Base-by-base conservation (phyloP, 352 stramenopile genomes). In the Pythium periplocum region DNA sequence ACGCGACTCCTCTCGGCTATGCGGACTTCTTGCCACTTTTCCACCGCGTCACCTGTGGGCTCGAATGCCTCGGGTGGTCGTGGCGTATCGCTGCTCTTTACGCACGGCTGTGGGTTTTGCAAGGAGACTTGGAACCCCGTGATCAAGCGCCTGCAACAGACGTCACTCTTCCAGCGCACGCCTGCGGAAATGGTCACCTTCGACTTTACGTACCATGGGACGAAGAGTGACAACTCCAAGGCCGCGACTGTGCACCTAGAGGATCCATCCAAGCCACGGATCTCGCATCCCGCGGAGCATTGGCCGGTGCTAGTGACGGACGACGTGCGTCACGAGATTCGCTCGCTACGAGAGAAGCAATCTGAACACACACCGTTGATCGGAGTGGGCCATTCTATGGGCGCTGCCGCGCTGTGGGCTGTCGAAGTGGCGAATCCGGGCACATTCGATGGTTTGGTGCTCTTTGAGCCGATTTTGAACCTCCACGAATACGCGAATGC, bases 321-420 rank as follows among this genome's bases (percentile, higher is more conserved):
- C 17, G 17, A 26, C 17, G 17, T 26, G 17, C 17, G 17, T 26
- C 17, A 26, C 17, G 17, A 26, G 17, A 26, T 26, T 26, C 17
- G 17, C 17, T 26, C 17, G 17, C 17, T 26, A 26, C 17, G 17
- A 26, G 63, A 43, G 9, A 54, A 51, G 40, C 47, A 12, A 47
- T 9, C 43, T 51, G 36, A 35, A 12, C 38, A 33, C 39, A 62
- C 50, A 4, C 57, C 61, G 34, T 48, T 81, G 39, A 83, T 83
- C 33, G 73, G 73, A 1, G 66, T 83, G 34, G 73, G 62, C 4
- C 73, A 83, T 42, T 83, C 73, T 1, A 79, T 83, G 69, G 73
- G 69, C 5, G 70, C 57, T 7, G 62, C 54, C 0, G 59, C 62
- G 4, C 54, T 83, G 49, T 83, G 70, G 73, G 66, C 55, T 12